phyloP scores from a whole-genome alignment of 345 rosid genomes.

The Lepidium sativum region DNA sequence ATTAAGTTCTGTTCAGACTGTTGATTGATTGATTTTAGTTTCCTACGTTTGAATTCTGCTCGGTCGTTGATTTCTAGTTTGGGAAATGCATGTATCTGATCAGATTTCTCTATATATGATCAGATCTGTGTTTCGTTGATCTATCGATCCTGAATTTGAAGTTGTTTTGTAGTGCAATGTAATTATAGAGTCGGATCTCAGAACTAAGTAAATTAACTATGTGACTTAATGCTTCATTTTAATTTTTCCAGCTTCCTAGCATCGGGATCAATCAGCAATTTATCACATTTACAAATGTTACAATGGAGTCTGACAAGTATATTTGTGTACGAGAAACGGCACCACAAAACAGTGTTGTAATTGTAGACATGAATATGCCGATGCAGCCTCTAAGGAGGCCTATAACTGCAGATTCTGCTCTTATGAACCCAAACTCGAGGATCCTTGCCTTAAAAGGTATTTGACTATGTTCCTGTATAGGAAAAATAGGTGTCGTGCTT shows the following conservation, averaged over 20 bases:
- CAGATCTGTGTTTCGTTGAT: conserved; percentile 27
- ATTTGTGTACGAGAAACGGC: conserved; percentile 85
- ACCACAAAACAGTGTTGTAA: conserved; percentile 77
- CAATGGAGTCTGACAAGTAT: conserved; percentile 84
- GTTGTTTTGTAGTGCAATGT: conserved; percentile 4
- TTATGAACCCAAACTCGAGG: conserved; percentile 78
- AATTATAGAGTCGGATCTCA: conserved; percentile 5
- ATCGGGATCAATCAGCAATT: conserved; percentile 71
- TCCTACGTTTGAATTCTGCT: conserved; percentile 7
- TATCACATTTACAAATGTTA: conserved; percentile 70
- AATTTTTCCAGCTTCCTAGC: conserved; percentile 50
- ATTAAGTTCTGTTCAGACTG: not conserved
- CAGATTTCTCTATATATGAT: not conserved
- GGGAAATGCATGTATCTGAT: conserved; percentile 10
- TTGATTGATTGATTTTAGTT: conserved; percentile 4
- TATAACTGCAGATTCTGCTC: conserved; percentile 78
- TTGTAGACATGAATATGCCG: conserved; percentile 79
- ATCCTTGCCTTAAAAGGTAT: conserved; percentile 81
- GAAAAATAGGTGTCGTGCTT: not conserved
- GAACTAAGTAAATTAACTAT: conserved; percentile 1
- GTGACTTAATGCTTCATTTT: conserved; percentile 14
- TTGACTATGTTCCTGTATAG: not conserved
- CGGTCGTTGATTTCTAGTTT: conserved; percentile 2
- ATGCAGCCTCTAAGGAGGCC: conserved; percentile 77
- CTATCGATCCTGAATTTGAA: not conserved